Conservation (phyloP, 805 yeast genomes). For the Saccharomycopsis schoenii region DNA sequence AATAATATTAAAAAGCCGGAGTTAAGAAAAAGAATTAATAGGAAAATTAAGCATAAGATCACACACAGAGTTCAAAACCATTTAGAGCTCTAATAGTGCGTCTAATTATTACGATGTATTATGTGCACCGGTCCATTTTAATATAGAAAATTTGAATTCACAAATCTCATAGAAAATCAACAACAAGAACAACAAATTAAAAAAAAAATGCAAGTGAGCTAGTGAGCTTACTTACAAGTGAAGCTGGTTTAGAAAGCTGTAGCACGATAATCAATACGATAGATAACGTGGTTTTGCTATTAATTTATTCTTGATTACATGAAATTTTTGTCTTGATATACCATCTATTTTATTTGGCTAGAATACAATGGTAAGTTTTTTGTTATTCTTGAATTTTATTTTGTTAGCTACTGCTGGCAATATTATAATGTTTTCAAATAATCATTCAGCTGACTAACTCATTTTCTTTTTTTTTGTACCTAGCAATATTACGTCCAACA, state of each 20-base stretch:
- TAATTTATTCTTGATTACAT: too few species aligned
- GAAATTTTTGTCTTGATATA: too few species aligned
- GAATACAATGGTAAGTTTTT: not conserved
- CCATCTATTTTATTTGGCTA: not conserved
- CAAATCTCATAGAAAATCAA: not conserved
- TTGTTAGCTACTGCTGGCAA: too few species aligned
- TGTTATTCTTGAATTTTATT: not conserved
- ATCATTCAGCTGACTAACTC: not conserved
- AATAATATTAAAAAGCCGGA: too few species aligned
- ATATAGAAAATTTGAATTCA: not conserved
- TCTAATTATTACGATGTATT: not conserved
- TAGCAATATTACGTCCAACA: conserved; percentile 20
- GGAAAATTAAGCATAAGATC: too few species aligned
- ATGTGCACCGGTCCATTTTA: not conserved
- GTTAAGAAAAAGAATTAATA: too few species aligned
- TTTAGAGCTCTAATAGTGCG: not conserved
- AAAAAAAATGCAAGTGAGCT: not conserved
- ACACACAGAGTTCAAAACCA: not conserved
- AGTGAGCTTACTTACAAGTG: not conserved
- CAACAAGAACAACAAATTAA: not conserved
- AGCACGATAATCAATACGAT: too few species aligned
- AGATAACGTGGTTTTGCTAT: not conserved
- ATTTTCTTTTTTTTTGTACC: not conserved
- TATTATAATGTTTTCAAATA: not conserved
- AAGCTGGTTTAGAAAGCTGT: too few species aligned